Percentiles rank a stretch among this genome's conserved stretches.
phyloP scores from a whole-genome alignment of 176 grass and related monocot genomes.

The Typha latifolia region DNA sequence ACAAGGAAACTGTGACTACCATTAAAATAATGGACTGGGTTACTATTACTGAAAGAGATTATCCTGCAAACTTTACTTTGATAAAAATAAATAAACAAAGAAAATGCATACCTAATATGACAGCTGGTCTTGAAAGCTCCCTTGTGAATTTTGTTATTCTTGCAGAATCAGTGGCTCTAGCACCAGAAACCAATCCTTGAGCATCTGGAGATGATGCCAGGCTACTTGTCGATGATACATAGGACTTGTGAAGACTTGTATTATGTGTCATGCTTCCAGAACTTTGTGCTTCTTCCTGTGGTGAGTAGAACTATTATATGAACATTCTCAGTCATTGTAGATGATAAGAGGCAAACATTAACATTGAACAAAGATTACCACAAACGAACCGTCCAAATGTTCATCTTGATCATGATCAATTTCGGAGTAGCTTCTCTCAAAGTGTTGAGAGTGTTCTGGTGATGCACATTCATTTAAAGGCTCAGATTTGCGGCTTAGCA shows the following conservation, averaged over 20 bases:
- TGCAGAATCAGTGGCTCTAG: constrained; percentile 93
- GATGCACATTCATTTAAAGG: constrained; percentile 38
- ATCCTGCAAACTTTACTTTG: background rate
- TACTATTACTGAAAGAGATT: background rate
- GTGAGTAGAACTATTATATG: constrained; percentile 1
- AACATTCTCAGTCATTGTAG: constrained; percentile 1
- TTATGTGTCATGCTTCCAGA: constrained; percentile 33
- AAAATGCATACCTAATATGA: constrained; percentile 58
- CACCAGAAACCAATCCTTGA: constrained; percentile 65
- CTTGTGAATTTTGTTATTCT: constrained; percentile 72
- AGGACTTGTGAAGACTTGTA: constrained; percentile 38
- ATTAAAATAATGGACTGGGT: no score
- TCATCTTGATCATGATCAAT: constrained; percentile 47
- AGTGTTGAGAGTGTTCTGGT: constrained; percentile 35
- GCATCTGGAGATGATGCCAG: constrained; percentile 47
- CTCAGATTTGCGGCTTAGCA: constrained; percentile 62
- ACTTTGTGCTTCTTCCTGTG: constrained; percentile 40
- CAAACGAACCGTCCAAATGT: constrained; percentile 30
- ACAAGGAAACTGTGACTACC: no score
- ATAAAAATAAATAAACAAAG: background rate
- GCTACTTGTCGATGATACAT: constrained; percentile 45
- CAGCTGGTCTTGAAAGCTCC: constrained; percentile 78
- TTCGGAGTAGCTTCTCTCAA: constrained; percentile 31
- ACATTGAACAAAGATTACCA: constrained; percentile 39
- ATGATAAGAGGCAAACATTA: constrained; percentile 3